These are phyloP conservation scores for Skeletonema potamos DNA, from an alignment of 108 stramenopile species.

Conservation along the genomic window DNA sequence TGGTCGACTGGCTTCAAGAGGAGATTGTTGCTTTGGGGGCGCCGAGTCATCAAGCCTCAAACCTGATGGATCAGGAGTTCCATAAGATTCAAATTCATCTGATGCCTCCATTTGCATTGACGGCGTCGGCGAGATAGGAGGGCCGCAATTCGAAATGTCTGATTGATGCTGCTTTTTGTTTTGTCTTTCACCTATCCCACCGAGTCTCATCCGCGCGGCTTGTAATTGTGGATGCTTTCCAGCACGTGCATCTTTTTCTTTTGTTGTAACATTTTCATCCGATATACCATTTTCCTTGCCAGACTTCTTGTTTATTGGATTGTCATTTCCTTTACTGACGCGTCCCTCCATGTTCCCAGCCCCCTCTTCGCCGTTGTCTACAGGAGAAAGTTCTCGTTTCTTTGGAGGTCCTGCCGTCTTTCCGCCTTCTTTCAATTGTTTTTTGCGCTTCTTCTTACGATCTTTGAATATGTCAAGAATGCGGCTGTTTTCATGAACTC, in stretches of 20 bases:
- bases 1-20: slow-evolving; percentile 10
- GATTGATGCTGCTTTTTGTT: background rate
- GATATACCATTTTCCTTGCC: slow-evolving; percentile 24
- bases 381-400: background rate
- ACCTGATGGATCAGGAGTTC: slow-evolving; percentile 2
- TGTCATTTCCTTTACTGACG: background rate
- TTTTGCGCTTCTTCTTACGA: slow-evolving; percentile 68
- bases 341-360: background rate
- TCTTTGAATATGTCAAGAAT: slow-evolving; percentile 79
- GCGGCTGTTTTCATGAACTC: slow-evolving; percentile 67
- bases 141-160: background rate
- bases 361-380: slow-evolving; percentile 1
- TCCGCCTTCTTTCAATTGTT: slow-evolving; percentile 19
- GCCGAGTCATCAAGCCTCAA: slow-evolving; percentile 17
- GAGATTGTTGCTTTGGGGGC: slow-evolving; percentile 1
- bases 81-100: background rate
- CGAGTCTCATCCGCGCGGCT: background rate
- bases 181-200: background rate
- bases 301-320: background rate
- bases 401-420: background rate
- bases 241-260: background rate
- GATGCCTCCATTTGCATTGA: slow-evolving; percentile 1
- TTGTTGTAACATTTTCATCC: background rate
- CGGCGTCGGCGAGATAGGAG: background rate
- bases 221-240: background rate